Evolutionary conservation across 352 stramenopile genomes (phyloP), one percentile per base, ranked within the genome.

Genomic region (Phytopythium litorale): DNA sequence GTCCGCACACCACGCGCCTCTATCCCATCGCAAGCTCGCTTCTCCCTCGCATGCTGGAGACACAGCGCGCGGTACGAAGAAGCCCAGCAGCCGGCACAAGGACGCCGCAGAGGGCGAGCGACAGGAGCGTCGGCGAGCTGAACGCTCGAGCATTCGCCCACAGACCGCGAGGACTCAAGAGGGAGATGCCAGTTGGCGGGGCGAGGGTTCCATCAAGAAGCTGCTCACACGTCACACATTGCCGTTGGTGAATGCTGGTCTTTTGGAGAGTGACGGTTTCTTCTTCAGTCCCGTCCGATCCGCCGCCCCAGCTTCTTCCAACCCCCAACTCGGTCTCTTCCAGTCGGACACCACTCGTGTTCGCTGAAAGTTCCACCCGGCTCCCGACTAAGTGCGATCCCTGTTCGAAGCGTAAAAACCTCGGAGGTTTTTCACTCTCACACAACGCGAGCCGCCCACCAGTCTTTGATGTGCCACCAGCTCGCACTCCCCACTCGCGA

Each of bases 361-460:
- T 54, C 48, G 48, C 23, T 30, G 61, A 66, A 66, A 28, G 43
- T 66, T 66, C 61, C 42, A 23, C 16, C 30, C 32, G 61, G 61
- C n/a, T 54, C 48, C 48, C 28, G 5, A 7, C 16, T 25, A 54
- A 54, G 28, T 54, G 12, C 48, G 48, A 54, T 54, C 4, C 25
- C 0, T 9, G 11, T 2, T 52, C 5, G 1, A 12, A 0, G 0
- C 32, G 0, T 18, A 23, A 49, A 63, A 63, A 63, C 57, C 57
- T 63, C 57, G 19, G 57, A 63, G 57, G 57, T 63, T 63, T 63
- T 63, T 63, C 33, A 33, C 28, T 32, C 28, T 4, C 3, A 7
- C 28, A 0, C 28, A 7, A 4, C 28, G 28, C 7, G 28, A 32
- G 51, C 48, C 43, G 58, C 57, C 67, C 46, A 56, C 45, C 49